Conservation (phyloP, 306 rosid species). For the Cucumis cinereus region DNA sequence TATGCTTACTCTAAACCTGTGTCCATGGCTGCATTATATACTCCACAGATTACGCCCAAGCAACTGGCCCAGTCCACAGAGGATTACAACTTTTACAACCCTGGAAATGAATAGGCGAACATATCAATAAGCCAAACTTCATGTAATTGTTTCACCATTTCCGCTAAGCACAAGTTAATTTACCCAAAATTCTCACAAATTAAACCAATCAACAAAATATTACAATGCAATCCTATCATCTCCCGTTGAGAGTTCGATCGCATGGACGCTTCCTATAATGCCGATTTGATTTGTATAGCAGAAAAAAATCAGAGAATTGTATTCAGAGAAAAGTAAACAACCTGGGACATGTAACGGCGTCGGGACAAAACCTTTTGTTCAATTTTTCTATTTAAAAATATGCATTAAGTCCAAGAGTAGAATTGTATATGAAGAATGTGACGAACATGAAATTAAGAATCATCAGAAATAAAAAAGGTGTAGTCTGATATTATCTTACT, state of each 20-base stretch:
- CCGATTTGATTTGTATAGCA: not conserved
- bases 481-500: not conserved
- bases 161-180: not conserved
- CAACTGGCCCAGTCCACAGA: slow-evolving; percentile 6
- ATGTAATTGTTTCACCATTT: not conserved
- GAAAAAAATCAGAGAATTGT: not conserved
- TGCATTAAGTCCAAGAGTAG: not conserved
- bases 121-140: not conserved
- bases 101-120: not conserved
- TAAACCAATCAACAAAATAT: not conserved
- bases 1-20: not conserved
- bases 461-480: not conserved
- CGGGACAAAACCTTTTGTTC: not conserved
- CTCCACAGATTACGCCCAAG: not conserved
- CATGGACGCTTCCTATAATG: not conserved
- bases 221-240: not conserved
- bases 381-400: not conserved
- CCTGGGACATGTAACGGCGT: not conserved
- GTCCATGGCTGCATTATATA: slow-evolving; percentile 5
- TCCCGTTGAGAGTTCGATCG: not conserved
- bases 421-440: not conserved
- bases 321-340: not conserved
- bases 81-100: slow-evolving; percentile 1
- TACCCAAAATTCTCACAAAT: not conserved
- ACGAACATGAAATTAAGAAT: not conserved